phyloP scores from a whole-genome alignment of 2,329 filamentous ascomycete genomes.

The Cladobotryum protrusum region DNA sequence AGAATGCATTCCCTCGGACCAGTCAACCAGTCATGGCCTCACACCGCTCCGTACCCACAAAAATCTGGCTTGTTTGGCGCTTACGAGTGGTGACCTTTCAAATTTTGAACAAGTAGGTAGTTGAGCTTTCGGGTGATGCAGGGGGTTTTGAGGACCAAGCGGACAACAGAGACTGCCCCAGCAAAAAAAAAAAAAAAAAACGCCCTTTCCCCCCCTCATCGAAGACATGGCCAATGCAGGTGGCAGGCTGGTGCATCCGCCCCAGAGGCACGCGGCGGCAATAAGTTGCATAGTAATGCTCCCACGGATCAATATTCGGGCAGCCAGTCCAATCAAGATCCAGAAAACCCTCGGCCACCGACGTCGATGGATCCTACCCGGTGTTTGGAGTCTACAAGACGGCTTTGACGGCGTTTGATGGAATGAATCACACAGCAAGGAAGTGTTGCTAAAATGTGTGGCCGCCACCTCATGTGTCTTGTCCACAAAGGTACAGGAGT shows the following conservation, averaged over 20 bases:
- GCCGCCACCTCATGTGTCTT: not conserved
- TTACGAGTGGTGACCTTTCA: not conserved
- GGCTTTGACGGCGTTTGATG: not conserved
- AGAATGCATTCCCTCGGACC: not conserved
- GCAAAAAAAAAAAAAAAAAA: not conserved
- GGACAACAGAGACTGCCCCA: not conserved
- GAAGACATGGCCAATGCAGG: not conserved
- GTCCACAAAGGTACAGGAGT: not conserved
- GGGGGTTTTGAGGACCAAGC: not conserved
- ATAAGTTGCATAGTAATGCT: not conserved
- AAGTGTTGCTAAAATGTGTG: not conserved
- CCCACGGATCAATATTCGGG: not conserved
- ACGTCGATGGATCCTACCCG: not conserved
- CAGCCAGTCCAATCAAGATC: slow-evolving; percentile 5
- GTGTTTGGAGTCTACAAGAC: not conserved
- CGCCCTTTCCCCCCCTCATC: not conserved
- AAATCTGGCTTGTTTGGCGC: not conserved
- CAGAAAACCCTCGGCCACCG: slow-evolving; percentile 1
- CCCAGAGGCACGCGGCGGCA: too few species aligned
- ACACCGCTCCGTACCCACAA: not conserved
- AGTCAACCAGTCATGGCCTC: not conserved
- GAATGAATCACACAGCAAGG: not conserved
- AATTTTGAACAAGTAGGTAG: not conserved
- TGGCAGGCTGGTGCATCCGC: too few species aligned
- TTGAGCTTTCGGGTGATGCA: not conserved